Evolutionary conservation across 208 protist genomes (phyloP).

Genomic region (Cochliopodium minus): DNA sequence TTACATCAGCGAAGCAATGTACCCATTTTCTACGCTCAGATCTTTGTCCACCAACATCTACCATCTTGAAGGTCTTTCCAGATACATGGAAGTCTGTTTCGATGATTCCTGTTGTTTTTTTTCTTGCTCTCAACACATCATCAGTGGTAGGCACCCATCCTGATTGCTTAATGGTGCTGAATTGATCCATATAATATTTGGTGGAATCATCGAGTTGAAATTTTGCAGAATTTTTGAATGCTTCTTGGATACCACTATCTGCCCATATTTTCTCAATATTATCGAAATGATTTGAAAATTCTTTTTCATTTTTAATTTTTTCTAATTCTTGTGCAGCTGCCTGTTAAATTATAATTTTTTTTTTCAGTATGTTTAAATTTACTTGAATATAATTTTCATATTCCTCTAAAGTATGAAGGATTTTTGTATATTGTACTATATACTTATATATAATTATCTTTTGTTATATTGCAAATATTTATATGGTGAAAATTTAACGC

Average conservation of each 20-base stretch:
- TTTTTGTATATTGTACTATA: no score
- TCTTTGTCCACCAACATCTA: constrained; percentile 12
- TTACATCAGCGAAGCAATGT: constrained; percentile 59
- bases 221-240: constrained; percentile 18
- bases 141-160: constrained; percentile 40
- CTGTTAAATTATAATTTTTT: not conserved
- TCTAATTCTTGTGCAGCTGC: constrained; percentile 1
- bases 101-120: constrained; percentile 58
- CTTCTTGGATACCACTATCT: not conserved
- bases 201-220: constrained; percentile 12
- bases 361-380: no score
- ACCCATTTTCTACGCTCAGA: constrained; percentile 42
- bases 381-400: no score
- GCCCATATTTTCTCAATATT: not conserved
- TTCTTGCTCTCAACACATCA: constrained; percentile 46
- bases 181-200: constrained; percentile 14
- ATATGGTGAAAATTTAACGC: no score
- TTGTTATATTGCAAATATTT: no score
- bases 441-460: no score
- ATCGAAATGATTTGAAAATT: not conserved
- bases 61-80: constrained; percentile 30
- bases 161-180: not conserved
- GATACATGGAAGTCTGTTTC: constrained; percentile 45
- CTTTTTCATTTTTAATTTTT: not conserved
- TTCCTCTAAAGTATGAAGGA: no score